Evolutionary conservation across 179 eudicot genomes (phyloP).

Genomic region (Amaranthus tricolor): DNA sequence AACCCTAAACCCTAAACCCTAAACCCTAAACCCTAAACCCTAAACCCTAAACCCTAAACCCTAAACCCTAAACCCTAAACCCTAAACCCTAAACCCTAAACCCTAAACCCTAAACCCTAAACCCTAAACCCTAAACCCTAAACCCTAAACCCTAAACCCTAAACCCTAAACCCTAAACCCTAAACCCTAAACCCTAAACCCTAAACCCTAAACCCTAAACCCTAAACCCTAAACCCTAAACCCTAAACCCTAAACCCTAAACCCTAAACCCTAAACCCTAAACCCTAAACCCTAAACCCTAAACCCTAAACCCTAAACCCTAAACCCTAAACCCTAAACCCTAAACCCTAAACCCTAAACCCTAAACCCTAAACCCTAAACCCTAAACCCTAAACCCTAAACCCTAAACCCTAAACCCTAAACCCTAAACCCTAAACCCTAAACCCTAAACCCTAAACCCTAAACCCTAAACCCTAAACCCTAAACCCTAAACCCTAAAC

Average conservation of each 20-base stretch:
- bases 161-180: constrained; percentile 27
- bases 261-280: constrained; percentile 23
- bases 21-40: constrained; percentile 17
- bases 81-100: constrained; percentile 27
- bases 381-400: constrained; percentile 28
- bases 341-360: constrained; percentile 28
- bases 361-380: constrained; percentile 34
- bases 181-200: constrained; percentile 25
- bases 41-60: constrained; percentile 19
- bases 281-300: constrained; percentile 22
- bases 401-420: constrained; percentile 30
- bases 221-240: constrained; percentile 26
- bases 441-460: constrained; percentile 28
- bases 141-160: constrained; percentile 30
- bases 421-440: constrained; percentile 25
- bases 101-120: constrained; percentile 25
- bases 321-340: constrained; percentile 24
- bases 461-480: constrained; percentile 29
- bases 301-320: constrained; percentile 23
- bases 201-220: constrained; percentile 27
- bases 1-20: constrained; percentile 19
- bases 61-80: constrained; percentile 19
- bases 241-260: constrained; percentile 22
- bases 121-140: constrained; percentile 25
- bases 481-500: constrained; percentile 29